A percentile compares a stretch with the other conserved stretches of the same genome.
Evolutionary conservation across 805 yeast species (phyloP).

Genomic region (Wickerhamiella qilinensis): DNA sequence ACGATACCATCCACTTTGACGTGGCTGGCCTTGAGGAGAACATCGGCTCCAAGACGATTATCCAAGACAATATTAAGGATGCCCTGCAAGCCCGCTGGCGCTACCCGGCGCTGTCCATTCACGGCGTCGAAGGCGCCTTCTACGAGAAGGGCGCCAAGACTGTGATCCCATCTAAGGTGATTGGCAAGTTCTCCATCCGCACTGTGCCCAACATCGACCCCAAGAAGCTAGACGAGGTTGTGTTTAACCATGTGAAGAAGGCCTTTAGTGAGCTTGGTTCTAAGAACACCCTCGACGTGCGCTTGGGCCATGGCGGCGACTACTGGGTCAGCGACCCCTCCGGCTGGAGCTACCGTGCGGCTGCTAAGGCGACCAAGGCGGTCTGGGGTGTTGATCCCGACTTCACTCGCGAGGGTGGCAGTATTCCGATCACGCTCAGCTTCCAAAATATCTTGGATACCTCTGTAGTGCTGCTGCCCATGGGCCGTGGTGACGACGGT

Average conservation of each 20-base stretch:
- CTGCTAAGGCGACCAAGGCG: constrained; percentile 79
- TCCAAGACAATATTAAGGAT: constrained; percentile 61
- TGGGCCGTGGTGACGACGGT: constrained; percentile 99
- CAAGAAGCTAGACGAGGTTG: constrained; percentile 59
- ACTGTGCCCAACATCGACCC: constrained; percentile 92
- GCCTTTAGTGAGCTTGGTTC: constrained; percentile 55
- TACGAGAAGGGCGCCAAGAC: constrained; percentile 93
- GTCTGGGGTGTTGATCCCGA: constrained; percentile 96
- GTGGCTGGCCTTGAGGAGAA: constrained; percentile 76
- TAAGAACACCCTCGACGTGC: constrained; percentile 56
- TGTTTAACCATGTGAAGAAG: constrained; percentile 49
- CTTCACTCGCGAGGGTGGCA: constrained; percentile 97
- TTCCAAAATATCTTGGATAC: constrained; percentile 80
- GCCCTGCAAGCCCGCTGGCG: constrained; percentile 98
- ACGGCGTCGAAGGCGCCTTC: constrained; percentile 97
- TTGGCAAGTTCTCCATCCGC: constrained; percentile 91
- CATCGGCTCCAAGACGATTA: constrained; percentile 71
- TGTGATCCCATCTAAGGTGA: constrained; percentile 87
- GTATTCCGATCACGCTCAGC: constrained; percentile 90
- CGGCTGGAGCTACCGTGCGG: constrained; percentile 87
- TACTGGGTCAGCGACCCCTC: constrained; percentile 95
- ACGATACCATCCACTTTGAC: constrained; percentile 74
- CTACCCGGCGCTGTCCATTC: constrained; percentile 87
- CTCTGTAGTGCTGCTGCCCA: constrained; percentile 76
- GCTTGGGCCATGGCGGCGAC: constrained; percentile 83